phyloP scores from a whole-genome alignment of 1,139 yeast genomes.

The Pneumocystis murina region DNA sequence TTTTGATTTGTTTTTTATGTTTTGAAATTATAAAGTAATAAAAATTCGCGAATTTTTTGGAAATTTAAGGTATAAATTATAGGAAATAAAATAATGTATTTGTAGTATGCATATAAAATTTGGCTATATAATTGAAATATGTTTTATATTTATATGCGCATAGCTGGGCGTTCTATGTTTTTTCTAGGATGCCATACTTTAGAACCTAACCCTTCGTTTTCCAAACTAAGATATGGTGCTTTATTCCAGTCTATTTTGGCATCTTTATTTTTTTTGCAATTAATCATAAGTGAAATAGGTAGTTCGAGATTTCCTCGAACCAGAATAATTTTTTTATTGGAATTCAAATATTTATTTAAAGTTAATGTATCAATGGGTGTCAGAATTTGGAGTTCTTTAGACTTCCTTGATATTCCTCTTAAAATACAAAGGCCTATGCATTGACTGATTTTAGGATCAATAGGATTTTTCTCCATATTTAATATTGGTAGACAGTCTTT shows the following conservation, averaged over 20 bases:
- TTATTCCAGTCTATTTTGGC: not conserved
- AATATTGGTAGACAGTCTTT: constrained; percentile 2
- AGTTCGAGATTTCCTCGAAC: constrained; percentile 9
- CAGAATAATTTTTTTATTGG: constrained; percentile 3
- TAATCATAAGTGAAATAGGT: constrained; percentile 6
- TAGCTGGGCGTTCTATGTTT: constrained; percentile 1
- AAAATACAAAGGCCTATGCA: constrained; percentile 9
- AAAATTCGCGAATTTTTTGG: not conserved
- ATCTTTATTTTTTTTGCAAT: not conserved
- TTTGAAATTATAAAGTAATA: not conserved
- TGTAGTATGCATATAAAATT: not conserved
- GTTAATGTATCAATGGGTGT: constrained; percentile 5
- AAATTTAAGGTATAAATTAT: not conserved
- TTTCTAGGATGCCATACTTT: not conserved
- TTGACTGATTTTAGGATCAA: constrained; percentile 4
- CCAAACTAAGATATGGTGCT: constrained; percentile 4
- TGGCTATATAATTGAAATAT: not conserved
- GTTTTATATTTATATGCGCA: not conserved
- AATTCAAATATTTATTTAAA: not conserved
- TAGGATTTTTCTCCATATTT: not conserved
- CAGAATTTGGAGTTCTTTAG: constrained; percentile 4
- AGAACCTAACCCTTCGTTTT: constrained; percentile 7
- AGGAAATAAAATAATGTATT: not conserved
- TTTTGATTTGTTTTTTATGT: not conserved
- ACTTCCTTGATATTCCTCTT: constrained; percentile 5